A percentile compares a stretch with the other conserved stretches of the same genome.
These are phyloP conservation scores for Lithospermum erythrorhizon DNA, from an alignment of 257 asterid species.

Conservation along the genomic window DNA sequence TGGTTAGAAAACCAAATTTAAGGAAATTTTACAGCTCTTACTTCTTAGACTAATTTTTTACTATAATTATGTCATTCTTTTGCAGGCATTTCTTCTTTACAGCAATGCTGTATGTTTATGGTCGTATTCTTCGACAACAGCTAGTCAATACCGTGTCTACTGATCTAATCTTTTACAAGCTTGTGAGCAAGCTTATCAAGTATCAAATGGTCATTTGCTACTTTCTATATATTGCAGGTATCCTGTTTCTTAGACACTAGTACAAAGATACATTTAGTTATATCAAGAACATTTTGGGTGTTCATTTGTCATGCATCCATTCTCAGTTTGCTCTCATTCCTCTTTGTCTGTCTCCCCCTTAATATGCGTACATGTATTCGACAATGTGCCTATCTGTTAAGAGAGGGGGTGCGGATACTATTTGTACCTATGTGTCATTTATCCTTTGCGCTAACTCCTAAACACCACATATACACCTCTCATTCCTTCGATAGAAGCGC, in stretches of 20 bases:
- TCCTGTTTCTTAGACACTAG: slow-evolving; percentile 3
- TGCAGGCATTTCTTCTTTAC: slow-evolving; percentile 69
- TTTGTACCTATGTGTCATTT: too few species aligned
- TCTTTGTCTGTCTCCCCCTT: too few species aligned
- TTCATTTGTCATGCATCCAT: too few species aligned
- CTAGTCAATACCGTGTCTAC: slow-evolving; percentile 43
- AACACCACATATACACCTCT: too few species aligned
- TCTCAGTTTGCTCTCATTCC: too few species aligned
- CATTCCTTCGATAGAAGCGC: too few species aligned
- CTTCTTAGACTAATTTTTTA: background rate
- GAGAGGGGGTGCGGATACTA: too few species aligned
- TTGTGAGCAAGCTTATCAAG: slow-evolving; percentile 41
- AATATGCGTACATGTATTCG: too few species aligned
- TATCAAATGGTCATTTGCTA: slow-evolving; percentile 67
- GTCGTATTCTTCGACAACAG: slow-evolving; percentile 43
- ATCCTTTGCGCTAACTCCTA: too few species aligned
- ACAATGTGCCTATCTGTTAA: too few species aligned
- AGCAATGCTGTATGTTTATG: slow-evolving; percentile 61
- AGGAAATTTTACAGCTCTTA: background rate
- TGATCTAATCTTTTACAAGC: slow-evolving; percentile 37
- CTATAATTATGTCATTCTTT: background rate
- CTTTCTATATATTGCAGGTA: slow-evolving; percentile 57
- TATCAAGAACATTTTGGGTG: too few species aligned
- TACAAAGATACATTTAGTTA: background rate
- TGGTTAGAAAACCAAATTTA: slow-evolving; percentile 27